phyloP scores from a whole-genome alignment of 768 basidiomycete genomes.

The Agrocybe chaxingu region DNA sequence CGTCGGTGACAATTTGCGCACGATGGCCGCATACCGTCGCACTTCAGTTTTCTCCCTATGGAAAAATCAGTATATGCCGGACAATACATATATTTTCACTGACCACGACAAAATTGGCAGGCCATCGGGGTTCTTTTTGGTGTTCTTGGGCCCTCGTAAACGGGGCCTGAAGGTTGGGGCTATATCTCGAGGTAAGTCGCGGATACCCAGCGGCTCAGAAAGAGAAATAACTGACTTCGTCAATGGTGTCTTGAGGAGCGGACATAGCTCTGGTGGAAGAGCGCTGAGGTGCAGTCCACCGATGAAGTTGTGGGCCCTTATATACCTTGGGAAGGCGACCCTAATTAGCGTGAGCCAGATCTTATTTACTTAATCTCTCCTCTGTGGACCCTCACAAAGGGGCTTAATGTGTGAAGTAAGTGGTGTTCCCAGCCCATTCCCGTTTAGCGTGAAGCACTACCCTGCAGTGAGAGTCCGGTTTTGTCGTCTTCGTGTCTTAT shows the following conservation, averaged over 20 bases:
- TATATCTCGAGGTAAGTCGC: background rate
- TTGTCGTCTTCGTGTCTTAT: no score
- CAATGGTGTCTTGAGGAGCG: slow-evolving; percentile 3
- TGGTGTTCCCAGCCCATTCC: no score
- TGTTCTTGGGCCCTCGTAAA: slow-evolving; percentile 21
- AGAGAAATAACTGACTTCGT: slow-evolving; percentile 3
- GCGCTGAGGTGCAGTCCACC: background rate
- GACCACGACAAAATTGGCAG: slow-evolving; percentile 72
- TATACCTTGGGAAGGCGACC: slow-evolving; percentile 1
- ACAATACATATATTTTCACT: slow-evolving; percentile 2
- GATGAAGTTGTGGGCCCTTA: slow-evolving; percentile 1
- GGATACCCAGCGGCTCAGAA: background rate
- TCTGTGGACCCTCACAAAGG: no score
- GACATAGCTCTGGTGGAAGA: slow-evolving; percentile 6
- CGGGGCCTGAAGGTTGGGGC: slow-evolving; percentile 7
- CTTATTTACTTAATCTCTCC: no score
- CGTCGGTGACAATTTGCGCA: slow-evolving; percentile 67
- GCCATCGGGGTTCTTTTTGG: slow-evolving; percentile 63
- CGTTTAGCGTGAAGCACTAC: no score
- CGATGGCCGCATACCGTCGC: slow-evolving; percentile 60
- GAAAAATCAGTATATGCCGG: slow-evolving; percentile 6
- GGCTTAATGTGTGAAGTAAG: no score
- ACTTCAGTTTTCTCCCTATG: slow-evolving; percentile 68
- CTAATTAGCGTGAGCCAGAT: no score
- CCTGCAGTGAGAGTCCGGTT: no score